Evolutionary conservation across 805 yeast species (phyloP).

Genomic region (Saccharomycopsis lassenensis): DNA sequence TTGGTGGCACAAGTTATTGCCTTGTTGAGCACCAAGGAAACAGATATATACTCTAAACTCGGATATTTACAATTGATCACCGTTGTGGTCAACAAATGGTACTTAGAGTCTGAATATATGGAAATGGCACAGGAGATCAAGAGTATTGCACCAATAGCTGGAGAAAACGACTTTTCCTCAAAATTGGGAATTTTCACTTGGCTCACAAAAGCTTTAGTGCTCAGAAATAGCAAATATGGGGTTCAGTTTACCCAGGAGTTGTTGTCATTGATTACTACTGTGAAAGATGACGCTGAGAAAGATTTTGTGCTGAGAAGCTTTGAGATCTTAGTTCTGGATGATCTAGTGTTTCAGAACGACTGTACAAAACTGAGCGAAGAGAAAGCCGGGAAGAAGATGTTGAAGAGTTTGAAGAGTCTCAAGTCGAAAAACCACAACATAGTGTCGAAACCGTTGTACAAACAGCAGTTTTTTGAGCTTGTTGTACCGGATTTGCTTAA

Average conservation of each 20-base stretch:
- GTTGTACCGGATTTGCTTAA: constrained; percentile 45
- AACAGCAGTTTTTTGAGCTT: constrained; percentile 64
- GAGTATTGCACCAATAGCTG: too few species aligned
- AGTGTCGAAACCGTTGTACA: constrained; percentile 45
- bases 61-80: constrained; percentile 48
- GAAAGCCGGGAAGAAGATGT: not conserved
- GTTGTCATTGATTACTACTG: constrained; percentile 27
- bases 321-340: constrained; percentile 57
- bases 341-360: constrained; percentile 44
- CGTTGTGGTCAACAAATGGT: constrained; percentile 49
- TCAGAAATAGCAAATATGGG: constrained; percentile 40
- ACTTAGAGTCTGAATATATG: constrained; percentile 10
- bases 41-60: constrained; percentile 28
- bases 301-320: constrained; percentile 40
- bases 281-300: constrained; percentile 7
- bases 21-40: too few species aligned
- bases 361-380: constrained; percentile 14
- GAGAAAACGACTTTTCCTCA: too few species aligned
- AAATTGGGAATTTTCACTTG: constrained; percentile 49
- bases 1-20: not conserved
- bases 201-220: constrained; percentile 59
- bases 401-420: not conserved
- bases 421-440: constrained; percentile 6
- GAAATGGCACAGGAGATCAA: not conserved
- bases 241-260: constrained; percentile 26